Conservation (phyloP, 2,329 filamentous ascomycete genomes). For the Botrytis fabae region DNA sequence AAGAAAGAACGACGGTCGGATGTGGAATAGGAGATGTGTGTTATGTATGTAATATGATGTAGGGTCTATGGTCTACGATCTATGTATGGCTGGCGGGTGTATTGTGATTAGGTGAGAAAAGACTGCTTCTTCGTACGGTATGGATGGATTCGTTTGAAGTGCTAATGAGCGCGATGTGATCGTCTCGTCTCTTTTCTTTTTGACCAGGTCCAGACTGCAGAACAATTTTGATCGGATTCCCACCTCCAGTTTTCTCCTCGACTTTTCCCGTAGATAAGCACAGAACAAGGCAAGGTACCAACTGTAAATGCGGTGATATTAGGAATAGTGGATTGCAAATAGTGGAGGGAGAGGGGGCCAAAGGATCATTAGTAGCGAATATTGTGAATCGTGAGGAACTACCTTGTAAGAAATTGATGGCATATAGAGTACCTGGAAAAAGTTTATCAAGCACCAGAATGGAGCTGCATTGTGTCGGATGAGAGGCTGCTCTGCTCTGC, state of each 20-base stretch:
- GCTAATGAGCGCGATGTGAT: not conserved
- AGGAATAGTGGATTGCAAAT: not conserved
- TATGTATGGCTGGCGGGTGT: not conserved
- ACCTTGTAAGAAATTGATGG: not conserved
- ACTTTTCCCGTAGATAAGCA: slow-evolving; percentile 8
- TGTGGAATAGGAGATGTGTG: not conserved
- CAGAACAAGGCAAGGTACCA: slow-evolving; percentile 16
- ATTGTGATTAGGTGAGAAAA: not conserved
- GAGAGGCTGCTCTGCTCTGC: not conserved
- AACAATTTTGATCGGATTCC: not conserved
- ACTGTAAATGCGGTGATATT: slow-evolving; percentile 15
- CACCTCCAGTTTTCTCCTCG: slow-evolving; percentile 3
- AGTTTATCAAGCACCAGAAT: not conserved
- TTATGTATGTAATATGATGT: not conserved
- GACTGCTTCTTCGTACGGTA: not conserved
- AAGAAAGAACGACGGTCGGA: not conserved
- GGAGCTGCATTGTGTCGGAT: not conserved
- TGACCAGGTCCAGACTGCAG: slow-evolving; percentile 9
- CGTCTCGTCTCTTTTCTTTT: slow-evolving; percentile 2
- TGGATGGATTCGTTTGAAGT: not conserved
- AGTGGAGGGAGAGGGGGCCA: not conserved
- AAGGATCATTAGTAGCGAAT: not conserved
- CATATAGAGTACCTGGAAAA: not conserved
- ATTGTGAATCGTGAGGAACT: not conserved
- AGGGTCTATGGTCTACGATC: not conserved